Evolutionary conservation across 371 early-diverging fungal species (phyloP), one percentile per base, ranked within the genome.

Genomic region (Lichtheimia ramosa): DNA sequence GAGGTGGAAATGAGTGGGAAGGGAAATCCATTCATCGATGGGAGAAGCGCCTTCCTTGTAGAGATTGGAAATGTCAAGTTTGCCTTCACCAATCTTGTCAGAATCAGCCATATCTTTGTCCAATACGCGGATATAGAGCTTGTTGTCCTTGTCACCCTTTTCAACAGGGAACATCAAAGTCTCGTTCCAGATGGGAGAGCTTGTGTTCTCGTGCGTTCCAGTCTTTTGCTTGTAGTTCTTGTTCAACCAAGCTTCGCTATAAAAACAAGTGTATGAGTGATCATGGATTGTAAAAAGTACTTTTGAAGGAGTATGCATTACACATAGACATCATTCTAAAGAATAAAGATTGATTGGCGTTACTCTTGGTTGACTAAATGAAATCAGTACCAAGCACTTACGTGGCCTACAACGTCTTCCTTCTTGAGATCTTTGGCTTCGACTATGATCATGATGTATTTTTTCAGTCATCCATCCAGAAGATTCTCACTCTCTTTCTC

Each of bases 51-150:
- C 34, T 7, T 25, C 34, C 34, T 65, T 66, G 13, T 68, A 56
- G 24, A 66, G 62, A 8, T 56, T 42, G 0, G 56, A 55, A 43
- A 79, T 54, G 1, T 67, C 56, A 43, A 70, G 41, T 12, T 64
- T 70, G 43, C 66, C 65, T 16, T 77, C 74, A n/a, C 76, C 81
- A 57, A 81, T 72, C 64, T 66, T 69, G 48, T 77, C 77, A 14
- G 68, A 63, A 2, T 66, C 70, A 39, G 73, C 60, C 1, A 58
- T 56, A 43, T 75, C 77, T 58, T 70, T 66, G 46, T 77, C 81
- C 18, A 68, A 53, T 3, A 66, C 74, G 27, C 69, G 70, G 14
- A 80, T 10, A 51, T 80, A 65, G 23, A 74, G 63, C 46, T 67
- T 71, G 49, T 70, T 58, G 16, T 54, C 55, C 13, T 25, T 41